Percentiles rank a stretch among this genome's conserved stretches.
Conservation (phyloP, 164 flowering plant species). For the Nymphaea colorata region DNA sequence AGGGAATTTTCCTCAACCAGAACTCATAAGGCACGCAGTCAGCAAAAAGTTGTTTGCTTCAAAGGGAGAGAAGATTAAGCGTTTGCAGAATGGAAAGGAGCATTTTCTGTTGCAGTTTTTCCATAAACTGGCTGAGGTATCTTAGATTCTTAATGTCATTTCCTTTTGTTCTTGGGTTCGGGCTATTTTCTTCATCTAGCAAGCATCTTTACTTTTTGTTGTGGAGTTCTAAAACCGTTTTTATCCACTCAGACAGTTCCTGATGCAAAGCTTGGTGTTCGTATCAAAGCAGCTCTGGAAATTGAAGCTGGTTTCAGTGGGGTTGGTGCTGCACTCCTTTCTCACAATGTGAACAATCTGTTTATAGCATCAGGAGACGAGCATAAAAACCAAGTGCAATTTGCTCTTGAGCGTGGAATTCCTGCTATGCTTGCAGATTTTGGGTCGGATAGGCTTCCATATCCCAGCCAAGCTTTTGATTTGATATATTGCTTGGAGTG, state of each 20-base stretch:
- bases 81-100: neutral
- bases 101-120: neutral
- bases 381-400: neutral
- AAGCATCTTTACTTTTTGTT: neutral
- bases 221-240: neutral
- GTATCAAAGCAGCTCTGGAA: neutral
- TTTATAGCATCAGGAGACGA: neutral
- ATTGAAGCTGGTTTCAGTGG: neutral
- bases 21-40: neutral
- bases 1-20: neutral
- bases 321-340: neutral
- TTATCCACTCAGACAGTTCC: neutral
- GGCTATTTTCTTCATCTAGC: neutral
- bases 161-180: neutral
- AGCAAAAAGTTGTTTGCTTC: neutral
- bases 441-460: neutral
- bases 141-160: neutral
- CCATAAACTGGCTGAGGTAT: neutral
- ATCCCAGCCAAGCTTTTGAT: constrained; percentile 1
- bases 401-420: neutral
- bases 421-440: constrained; percentile 1
- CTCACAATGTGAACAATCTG: neutral
- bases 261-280: neutral
- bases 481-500: neutral
- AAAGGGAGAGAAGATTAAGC: neutral